Base-by-base conservation (phyloP, 176 grass and related monocot species). In the Hsuehochloa calcarea region DNA sequence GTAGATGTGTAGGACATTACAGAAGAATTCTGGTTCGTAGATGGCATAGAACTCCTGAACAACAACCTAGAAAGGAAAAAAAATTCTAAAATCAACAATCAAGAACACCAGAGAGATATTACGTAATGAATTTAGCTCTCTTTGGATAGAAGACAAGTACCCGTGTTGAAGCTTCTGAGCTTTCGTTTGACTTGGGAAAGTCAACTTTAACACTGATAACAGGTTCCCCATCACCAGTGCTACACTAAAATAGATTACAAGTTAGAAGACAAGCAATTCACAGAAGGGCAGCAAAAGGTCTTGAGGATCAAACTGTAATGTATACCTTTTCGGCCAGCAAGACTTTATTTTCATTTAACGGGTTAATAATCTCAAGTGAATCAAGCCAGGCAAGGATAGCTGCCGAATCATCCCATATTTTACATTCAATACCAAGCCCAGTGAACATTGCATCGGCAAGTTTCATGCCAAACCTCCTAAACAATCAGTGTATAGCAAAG, bases 401-500 rank as follows among this genome's bases (percentile, higher is more conserved):
- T 82, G 93, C 84, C 26, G 93, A 93, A 82, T 93, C 89, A 79
- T 98, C 91, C 89, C 89, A 93, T 65, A 93, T 72, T 95, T 95
- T 87, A 76, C 79, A 95, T 84, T 98, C 93, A 77, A 87, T 70
- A 75, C 85, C 69, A 82, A 93, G 82, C 39, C 89, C 91, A 83
- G 66, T 38, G 68, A 93, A 90, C 69, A 78, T 61, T 66, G 75
- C 78, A 88, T 95, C 60, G 22, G 89, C 90, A 92, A 95, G 80
- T 55, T 88, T 93, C 70, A 72, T 77, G 65, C 34, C 76, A 35
- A 64, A 69, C 74, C 39, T 75, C 65, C 91, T 98, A 72, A 62
- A 89, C 38, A 34, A 91, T 83, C 75, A 85, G 17, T 68, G 62
- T 23, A 8, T 19, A 68, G 60, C n/a, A 72, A 85, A 64, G 82